These are phyloP conservation scores for Fistulinella cinereoalba DNA, from an alignment of 1,284 basidiomycete genomes.

Conservation along the genomic window DNA sequence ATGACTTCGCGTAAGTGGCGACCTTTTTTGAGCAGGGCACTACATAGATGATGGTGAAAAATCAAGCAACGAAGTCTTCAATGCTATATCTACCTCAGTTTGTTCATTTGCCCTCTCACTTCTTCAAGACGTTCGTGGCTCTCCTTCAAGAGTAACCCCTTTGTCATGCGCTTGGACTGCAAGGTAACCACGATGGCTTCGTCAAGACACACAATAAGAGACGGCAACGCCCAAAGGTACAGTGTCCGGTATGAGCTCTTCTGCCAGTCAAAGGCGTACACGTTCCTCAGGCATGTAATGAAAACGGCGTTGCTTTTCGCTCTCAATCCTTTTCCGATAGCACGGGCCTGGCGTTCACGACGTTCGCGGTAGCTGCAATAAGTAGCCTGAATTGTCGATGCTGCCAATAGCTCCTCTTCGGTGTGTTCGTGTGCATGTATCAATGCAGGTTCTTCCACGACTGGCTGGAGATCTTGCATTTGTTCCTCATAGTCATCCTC, in stretches of 20 bases:
- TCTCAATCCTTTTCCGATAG: conserved; percentile 27
- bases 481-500: conserved; percentile 23
- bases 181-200: conserved; percentile 29
- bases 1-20: conserved; percentile 26
- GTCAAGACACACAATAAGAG: conserved; percentile 46
- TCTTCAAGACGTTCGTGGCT: conserved; percentile 36
- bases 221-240: conserved; percentile 51
- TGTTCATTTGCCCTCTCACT: conserved; percentile 30
- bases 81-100: conserved; percentile 29
- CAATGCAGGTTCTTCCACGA: conserved; percentile 8
- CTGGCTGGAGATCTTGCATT: conserved; percentile 5
- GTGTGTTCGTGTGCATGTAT: conserved; percentile 19
- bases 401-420: conserved; percentile 18
- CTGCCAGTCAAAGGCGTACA: conserved; percentile 35
- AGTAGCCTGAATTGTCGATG: conserved; percentile 13
- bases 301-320: conserved; percentile 33
- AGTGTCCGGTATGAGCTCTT: conserved; percentile 39
- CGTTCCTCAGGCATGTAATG: conserved; percentile 33
- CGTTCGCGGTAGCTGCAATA: conserved; percentile 26
- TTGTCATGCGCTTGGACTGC: conserved; percentile 35
- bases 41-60: conserved; percentile 2
- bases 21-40: conserved; percentile 23
- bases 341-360: conserved; percentile 22
- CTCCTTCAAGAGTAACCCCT: conserved; percentile 31
- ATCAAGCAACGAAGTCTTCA: background rate